Evolutionary conservation across 331 rosid species (phyloP).

Genomic region (Malus hybrid): DNA sequence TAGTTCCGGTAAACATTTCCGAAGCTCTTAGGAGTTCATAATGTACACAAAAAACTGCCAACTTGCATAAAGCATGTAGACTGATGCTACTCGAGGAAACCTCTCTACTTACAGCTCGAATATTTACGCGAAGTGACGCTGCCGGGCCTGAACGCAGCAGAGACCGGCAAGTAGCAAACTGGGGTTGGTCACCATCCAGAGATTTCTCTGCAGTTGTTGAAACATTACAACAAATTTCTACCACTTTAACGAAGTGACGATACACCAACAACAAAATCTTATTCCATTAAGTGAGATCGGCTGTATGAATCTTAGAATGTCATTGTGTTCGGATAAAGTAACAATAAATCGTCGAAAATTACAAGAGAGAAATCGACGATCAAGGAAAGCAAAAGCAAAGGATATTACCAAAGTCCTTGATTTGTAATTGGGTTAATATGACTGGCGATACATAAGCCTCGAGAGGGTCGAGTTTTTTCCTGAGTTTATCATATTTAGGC

Average conservation of each 20-base stretch:
- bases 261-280: no score
- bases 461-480: slow-evolving; percentile 86
- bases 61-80: not conserved
- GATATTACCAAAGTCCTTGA: slow-evolving; percentile 72
- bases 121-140: slow-evolving; percentile 77
- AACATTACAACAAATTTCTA: not conserved
- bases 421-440: slow-evolving; percentile 72
- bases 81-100: not conserved
- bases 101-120: slow-evolving; percentile 62
- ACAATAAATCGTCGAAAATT: not conserved
- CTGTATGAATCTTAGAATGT: no score
- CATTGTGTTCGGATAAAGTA: fast-evolving
- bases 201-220: slow-evolving; percentile 35
- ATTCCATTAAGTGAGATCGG: no score
- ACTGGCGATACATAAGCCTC: slow-evolving; percentile 79
- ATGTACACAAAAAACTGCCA: not conserved
- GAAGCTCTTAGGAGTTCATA: slow-evolving; percentile 2
- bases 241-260: not conserved
- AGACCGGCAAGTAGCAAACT: slow-evolving; percentile 61
- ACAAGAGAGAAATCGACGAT: not conserved
- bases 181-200: slow-evolving; percentile 58
- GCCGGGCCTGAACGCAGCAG: slow-evolving; percentile 87
- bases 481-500: slow-evolving; percentile 9
- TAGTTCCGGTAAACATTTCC: slow-evolving; percentile 16
- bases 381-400: slow-evolving; percentile 1